These are phyloP conservation scores for Eucalyptus sideroxylon DNA, from an alignment of 345 rosid species.

Conservation along the genomic window DNA sequence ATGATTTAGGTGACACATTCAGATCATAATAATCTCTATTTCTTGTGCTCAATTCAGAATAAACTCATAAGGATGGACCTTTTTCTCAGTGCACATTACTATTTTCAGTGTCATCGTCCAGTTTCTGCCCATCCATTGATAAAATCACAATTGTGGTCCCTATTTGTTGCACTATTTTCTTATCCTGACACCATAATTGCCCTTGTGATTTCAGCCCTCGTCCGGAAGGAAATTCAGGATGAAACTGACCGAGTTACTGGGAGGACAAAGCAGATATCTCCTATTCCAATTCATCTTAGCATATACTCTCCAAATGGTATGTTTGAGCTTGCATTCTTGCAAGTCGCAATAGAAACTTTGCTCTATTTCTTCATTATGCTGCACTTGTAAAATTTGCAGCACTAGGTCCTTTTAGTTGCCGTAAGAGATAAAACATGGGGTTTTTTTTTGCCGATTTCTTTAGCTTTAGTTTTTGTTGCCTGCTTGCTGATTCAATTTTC, in stretches of 20 bases:
- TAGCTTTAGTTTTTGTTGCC: not conserved
- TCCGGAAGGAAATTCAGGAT: slow-evolving; percentile 84
- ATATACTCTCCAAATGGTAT: slow-evolving; percentile 85
- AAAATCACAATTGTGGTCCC: not conserved
- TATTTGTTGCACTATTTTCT: not conserved
- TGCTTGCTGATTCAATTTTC: not conserved
- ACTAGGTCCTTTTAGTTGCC: not conserved
- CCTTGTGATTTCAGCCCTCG: slow-evolving; percentile 27
- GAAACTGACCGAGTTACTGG: slow-evolving; percentile 93
- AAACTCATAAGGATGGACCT: not conserved
- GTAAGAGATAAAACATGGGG: not conserved
- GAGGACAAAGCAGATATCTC: slow-evolving; percentile 79
- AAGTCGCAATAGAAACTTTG: not conserved
- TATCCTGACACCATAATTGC: not conserved
- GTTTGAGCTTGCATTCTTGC: not conserved
- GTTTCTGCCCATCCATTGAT: not conserved
- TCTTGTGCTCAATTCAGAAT: not conserved
- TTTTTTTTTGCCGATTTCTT: not conserved
- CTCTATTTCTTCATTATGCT: not conserved
- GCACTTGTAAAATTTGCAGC: not conserved
- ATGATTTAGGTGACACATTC: not conserved
- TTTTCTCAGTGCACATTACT: not conserved
- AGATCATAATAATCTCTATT: not conserved
- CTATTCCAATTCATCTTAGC: slow-evolving; percentile 90
- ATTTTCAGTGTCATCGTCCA: not conserved